A percentile compares a stretch with the other conserved stretches of the same genome.
Conservation (phyloP, 106 monocot species). For the Dactylorhiza incarnata region DNA sequence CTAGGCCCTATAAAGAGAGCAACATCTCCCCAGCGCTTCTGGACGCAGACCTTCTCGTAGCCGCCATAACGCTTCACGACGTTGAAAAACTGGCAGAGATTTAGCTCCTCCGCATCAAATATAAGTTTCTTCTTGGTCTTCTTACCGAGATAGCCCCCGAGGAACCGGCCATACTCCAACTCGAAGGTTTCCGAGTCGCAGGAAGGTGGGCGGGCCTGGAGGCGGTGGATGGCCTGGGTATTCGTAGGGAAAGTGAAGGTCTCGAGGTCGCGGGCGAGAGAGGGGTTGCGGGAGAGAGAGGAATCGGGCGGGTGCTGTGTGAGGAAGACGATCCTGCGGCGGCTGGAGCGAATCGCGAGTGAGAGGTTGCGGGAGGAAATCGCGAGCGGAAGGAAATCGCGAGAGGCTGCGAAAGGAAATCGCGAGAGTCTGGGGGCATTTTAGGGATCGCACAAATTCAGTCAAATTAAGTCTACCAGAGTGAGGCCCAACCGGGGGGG, state of each 20-base stretch:
- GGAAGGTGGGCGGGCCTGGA: constrained; percentile 57
- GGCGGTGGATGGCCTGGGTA: constrained; percentile 56
- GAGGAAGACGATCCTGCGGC: too few relatives aligned
- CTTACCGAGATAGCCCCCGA: constrained; percentile 22
- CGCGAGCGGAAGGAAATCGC: too few relatives aligned
- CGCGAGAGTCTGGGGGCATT: too few relatives aligned
- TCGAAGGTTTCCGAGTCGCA: constrained; percentile 60
- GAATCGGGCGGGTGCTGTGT: too few relatives aligned
- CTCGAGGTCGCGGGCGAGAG: constrained; percentile 32
- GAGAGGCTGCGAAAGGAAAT: too few relatives aligned
- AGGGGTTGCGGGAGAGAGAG: constrained; percentile 64
- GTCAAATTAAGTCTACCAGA: too few relatives aligned
- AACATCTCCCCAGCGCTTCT: constrained; percentile 65
- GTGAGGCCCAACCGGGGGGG: too few relatives aligned
- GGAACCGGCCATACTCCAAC: constrained; percentile 53
- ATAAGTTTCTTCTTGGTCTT: constrained; percentile 23
- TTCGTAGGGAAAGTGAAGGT: constrained; percentile 63
- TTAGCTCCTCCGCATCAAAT: constrained; percentile 45
- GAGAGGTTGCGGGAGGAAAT: too few relatives aligned
- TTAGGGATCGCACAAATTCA: too few relatives aligned
- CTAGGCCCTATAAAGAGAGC: constrained; percentile 23
- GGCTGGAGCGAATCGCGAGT: too few relatives aligned
- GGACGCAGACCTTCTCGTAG: constrained; percentile 41
- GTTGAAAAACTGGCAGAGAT: constrained; percentile 60
- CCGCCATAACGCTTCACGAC: constrained; percentile 63